These are phyloP conservation scores for Hypoxylon fragiforme DNA, from an alignment of 495 filamentous ascomycete genomes.

Conservation along the genomic window DNA sequence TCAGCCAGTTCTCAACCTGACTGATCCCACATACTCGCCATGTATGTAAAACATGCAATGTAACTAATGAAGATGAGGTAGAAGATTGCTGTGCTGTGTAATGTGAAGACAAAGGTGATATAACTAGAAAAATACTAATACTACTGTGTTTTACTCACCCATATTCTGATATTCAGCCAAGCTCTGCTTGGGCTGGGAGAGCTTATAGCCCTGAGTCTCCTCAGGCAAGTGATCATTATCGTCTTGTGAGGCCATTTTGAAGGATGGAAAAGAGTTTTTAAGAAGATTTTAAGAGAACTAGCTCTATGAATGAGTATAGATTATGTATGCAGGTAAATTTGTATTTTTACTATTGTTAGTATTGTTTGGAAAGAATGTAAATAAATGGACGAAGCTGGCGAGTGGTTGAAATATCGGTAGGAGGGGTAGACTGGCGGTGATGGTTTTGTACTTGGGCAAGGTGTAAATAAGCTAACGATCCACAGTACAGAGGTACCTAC, in stretches of 20 bases:
- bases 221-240: slow-evolving; percentile 87
- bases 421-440: slow-evolving; percentile 18
- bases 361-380: slow-evolving; percentile 5
- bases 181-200: slow-evolving; percentile 93
- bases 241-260: slow-evolving; percentile 67
- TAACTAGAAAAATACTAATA: not conserved
- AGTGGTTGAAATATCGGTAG: slow-evolving; percentile 1
- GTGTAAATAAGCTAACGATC: slow-evolving; percentile 9
- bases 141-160: slow-evolving; percentile 63
- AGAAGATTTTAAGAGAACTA: not conserved
- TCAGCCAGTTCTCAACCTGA: too few species aligned
- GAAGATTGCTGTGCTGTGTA: not conserved
- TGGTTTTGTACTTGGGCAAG: slow-evolving; percentile 18
- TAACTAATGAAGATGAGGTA: not conserved
- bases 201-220: slow-evolving; percentile 92
- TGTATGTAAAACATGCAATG: too few species aligned
- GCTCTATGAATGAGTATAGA: slow-evolving; percentile 3
- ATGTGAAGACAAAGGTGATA: slow-evolving; percentile 10
- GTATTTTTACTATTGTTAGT: not conserved
- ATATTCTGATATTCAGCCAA: slow-evolving; percentile 88
- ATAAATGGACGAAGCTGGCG: slow-evolving; percentile 1
- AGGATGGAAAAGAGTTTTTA: not conserved
- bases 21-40: too few species aligned
- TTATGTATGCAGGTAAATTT: not conserved
- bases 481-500: slow-evolving; percentile 11